Base-by-base conservation (phyloP, 495 filamentous ascomycete species). In the Hypomontagnella monticulosa region DNA sequence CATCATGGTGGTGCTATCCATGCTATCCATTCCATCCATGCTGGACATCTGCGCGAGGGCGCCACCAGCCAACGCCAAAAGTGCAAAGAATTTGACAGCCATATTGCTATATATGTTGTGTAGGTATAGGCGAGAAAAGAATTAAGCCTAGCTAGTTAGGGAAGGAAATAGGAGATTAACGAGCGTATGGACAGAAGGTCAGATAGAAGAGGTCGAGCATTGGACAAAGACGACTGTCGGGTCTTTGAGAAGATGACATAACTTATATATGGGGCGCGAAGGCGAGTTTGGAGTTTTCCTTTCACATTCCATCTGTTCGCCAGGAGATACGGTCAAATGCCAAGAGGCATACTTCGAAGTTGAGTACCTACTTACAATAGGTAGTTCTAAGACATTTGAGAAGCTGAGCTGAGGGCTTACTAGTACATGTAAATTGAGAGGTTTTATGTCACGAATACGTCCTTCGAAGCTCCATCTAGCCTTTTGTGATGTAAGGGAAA, bases 241-340 rank as follows among this genome's bases (percentile, higher is more conserved):
- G 37, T 47, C 66, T 66, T 70, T 72, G 57, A 70, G 41, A 23
- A n/a, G 16, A 50, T 67, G 57, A 34, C 44, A 57, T 63, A 50
- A 44, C 40, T 48, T 46, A 55, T 56, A 32, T 19, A 30, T 50
- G 5, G 12, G n/a, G 3, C 53, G 41, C 36, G 42, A 57, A 43
- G 58, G 40, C 36, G 16, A 57, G 18, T 42, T 32, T 16, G 11
- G 36, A 19, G 20, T 14, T 18, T 33, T 42, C 3, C 52, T 58
- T 57, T 61, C 63, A 64, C 42, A 58, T 57, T 48, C 34, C 37
- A 60, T 20, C 23, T 42, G 40, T 19, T 50, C 11, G 50, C 51
- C 2, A 33, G 42, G 40, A 27, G 41, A 37, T 40, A 14, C 18
- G 10, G 8, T 48, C 44, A 38, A 43, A 64, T 57, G 32, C 40